Conservation (phyloP, 1,284 basidiomycete genomes). For the Pseudozyma sp. region DNA sequence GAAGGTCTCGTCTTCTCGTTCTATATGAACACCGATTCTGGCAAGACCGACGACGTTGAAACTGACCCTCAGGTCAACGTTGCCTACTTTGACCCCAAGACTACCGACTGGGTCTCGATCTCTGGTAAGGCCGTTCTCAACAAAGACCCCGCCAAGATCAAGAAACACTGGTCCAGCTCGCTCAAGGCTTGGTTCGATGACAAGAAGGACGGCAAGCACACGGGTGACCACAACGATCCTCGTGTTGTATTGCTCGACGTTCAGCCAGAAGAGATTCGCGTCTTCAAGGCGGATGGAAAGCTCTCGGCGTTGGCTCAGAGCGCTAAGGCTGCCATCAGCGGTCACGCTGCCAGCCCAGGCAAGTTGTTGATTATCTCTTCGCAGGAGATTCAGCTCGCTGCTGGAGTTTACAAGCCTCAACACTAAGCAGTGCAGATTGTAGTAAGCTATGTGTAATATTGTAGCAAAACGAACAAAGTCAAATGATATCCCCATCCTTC, state of each 20-base stretch:
- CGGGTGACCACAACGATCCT: conserved; percentile 82
- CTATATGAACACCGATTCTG: conserved; percentile 60
- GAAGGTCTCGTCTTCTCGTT: conserved; percentile 70
- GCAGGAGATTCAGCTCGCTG: conserved; percentile 73
- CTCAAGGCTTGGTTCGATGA: conserved; percentile 83
- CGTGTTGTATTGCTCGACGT: conserved; percentile 85
- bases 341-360: conserved; percentile 76
- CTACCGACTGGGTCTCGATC: conserved; percentile 86
- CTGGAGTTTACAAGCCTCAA: conserved; percentile 64
- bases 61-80: conserved; percentile 57
- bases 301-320: conserved; percentile 70
- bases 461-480: neutral
- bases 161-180: conserved; percentile 57
- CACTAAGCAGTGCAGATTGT: conserved; percentile 9
- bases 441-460: too few species aligned
- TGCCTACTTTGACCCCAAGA: conserved; percentile 77
- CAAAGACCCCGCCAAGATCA: conserved; percentile 54
- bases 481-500: neutral
- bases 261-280: conserved; percentile 76
- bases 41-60: conserved; percentile 61
- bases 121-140: conserved; percentile 76
- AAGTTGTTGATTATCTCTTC: conserved; percentile 76
- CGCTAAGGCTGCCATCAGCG: conserved; percentile 74
- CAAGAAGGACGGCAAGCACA: conserved; percentile 86
- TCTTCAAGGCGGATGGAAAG: conserved; percentile 59